These are phyloP conservation scores for Poa annua DNA, from an alignment of 176 grass and related monocot genomes.

Conservation along the genomic window DNA sequence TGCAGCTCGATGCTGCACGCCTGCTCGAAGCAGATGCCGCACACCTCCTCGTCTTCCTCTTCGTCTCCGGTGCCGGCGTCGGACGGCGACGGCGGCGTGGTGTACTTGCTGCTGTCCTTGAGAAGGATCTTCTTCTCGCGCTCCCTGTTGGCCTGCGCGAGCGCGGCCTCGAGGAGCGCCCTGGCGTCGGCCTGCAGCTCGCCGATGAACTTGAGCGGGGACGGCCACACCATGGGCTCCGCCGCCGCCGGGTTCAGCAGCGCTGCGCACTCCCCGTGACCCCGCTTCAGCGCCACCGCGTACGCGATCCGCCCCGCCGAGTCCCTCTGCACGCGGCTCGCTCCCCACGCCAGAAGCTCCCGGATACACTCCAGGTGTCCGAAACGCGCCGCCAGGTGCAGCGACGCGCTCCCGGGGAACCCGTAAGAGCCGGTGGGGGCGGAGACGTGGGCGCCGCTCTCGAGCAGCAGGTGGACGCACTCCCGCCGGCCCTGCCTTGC, in stretches of 20 bases:
- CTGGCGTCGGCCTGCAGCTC: conserved; percentile 66
- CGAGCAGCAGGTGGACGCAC: conserved; percentile 57
- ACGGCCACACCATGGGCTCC: conserved; percentile 77
- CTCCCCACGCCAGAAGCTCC: conserved; percentile 41
- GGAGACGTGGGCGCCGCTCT: conserved; percentile 55
- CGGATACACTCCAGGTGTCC: conserved; percentile 50
- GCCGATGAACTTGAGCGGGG: conserved; percentile 74
- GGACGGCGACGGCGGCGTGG: too few relatives aligned
- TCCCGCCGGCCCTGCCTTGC: conserved; percentile 42
- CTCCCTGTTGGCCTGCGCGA: conserved; percentile 61
- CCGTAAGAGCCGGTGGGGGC: conserved; percentile 44
- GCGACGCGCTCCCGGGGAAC: conserved; percentile 52
- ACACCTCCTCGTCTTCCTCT: conserved; percentile 43
- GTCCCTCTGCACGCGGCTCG: conserved; percentile 39
- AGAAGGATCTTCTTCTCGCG: conserved; percentile 63
- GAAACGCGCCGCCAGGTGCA: conserved; percentile 55
- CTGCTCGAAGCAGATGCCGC: conserved; percentile 95
- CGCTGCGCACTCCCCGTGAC: conserved; percentile 57
- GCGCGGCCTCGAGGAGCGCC: conserved; percentile 62
- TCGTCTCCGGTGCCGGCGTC: too few relatives aligned
- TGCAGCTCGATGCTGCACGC: conserved; percentile 79
- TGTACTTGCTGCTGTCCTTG: conserved; percentile 45
- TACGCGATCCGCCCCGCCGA: conserved; percentile 49
- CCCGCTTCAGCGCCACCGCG: conserved; percentile 57
- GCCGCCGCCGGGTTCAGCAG: conserved; percentile 58